Conservation (phyloP, 1,284 basidiomycete genomes). For the Volvariella surrecta region DNA sequence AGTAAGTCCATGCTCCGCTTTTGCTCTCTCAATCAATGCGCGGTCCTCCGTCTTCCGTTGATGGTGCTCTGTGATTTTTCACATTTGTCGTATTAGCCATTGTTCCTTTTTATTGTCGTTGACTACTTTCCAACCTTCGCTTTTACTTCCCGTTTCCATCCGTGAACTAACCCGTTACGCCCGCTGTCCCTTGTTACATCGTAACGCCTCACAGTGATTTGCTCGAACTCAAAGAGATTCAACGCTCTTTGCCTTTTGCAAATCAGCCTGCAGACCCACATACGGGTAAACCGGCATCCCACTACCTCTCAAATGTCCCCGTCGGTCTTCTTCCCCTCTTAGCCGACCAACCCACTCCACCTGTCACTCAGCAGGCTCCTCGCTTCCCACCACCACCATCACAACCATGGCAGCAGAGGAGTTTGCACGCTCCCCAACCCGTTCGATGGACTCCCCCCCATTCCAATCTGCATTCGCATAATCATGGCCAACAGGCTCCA, state of each 20-base stretch:
- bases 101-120: background rate
- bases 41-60: background rate
- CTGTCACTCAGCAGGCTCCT: background rate
- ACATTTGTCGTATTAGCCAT: too few species aligned
- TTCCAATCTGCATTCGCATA: slow-evolving; percentile 6
- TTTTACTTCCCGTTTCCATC: background rate
- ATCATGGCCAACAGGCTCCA: slow-evolving; percentile 10
- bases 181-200: background rate
- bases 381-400: slow-evolving; percentile 1
- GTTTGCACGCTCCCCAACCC: slow-evolving; percentile 10
- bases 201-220: slow-evolving; percentile 34
- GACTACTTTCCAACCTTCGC: slow-evolving; percentile 2
- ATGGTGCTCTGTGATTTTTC: slow-evolving; percentile 1
- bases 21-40: slow-evolving; percentile 2
- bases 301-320: slow-evolving; percentile 40
- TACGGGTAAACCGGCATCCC: slow-evolving; percentile 23
- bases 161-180: slow-evolving; percentile 2
- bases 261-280: slow-evolving; percentile 34
- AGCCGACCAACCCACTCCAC: slow-evolving; percentile 13
- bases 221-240: slow-evolving; percentile 55
- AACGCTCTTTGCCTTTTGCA: slow-evolving; percentile 44
- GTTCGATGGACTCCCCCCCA: slow-evolving; percentile 8
- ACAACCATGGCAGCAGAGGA: slow-evolving; percentile 10
- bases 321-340: slow-evolving; percentile 44
- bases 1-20: slow-evolving; percentile 30